Base-by-base conservation (phyloP, 192 early-diverging fungal species). In the Backusella parvicylindrica region DNA sequence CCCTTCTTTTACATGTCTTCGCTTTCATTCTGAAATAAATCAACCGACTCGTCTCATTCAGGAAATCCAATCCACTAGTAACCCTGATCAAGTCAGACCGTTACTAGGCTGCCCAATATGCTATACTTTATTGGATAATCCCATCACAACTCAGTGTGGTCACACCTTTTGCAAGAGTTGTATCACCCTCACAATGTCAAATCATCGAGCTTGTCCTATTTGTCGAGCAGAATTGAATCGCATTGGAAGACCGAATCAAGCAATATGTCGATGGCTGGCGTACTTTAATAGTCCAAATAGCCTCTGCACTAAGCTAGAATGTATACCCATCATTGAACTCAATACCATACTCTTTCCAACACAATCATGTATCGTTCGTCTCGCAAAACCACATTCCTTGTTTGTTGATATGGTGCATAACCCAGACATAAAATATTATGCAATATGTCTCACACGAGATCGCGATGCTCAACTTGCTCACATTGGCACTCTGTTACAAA, bases 121-220 rank as follows among this genome's bases (percentile, higher is more conserved):
- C 75, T 84, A 74, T 36, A 64, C 68, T 13, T 50, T 83, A 23
- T 79, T 91, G 68, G 35, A 71, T 41, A 81, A 88, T 21, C 91
- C 92, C 6, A 76, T 90, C 26, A 91, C 90, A 0, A 83, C 87
- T 23, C 83, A 82, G 3, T 93, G 92, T 66, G 92, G 92, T 2
- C 92, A 93, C 74, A 91, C 87, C 15, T 85, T 85, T 56, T 93
- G 92, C 75, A 82, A 83, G 30, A 41, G 53, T 4, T 93, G 92
- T 75, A 37, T 93, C 1, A 78, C 89, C 28, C 75, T 78, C 8
- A 80, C 89, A 7, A 56, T 90, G 4, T 87, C 87, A 71, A 81
- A 89, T 73, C 49, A 68, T 13, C 40, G 68, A 35, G 26, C n/a
- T 13, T 88, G 87, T 64, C 85, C 87, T 5, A 69, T 88, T 71